Evolutionary conservation across 495 filamentous ascomycete species (phyloP).

Genomic region (Aspergillus panamensis): DNA sequence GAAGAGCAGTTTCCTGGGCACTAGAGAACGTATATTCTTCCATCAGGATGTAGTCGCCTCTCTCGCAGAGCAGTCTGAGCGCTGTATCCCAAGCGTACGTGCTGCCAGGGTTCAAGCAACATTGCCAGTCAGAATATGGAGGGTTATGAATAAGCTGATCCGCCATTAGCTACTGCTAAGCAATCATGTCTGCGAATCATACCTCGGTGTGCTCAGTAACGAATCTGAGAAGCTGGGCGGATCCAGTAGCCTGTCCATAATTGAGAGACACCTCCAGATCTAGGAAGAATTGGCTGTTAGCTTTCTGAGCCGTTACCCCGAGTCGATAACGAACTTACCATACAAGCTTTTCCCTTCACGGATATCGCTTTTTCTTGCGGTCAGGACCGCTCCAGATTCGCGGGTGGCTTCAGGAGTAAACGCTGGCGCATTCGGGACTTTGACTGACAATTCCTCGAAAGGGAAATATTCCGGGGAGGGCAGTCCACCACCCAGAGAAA

Average conservation of each 20-base stretch:
- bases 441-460: constrained; percentile 63
- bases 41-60: constrained; percentile 68
- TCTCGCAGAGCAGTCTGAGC: constrained; percentile 71
- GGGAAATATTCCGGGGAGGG: constrained; percentile 90
- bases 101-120: constrained; percentile 68
- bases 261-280: constrained; percentile 84
- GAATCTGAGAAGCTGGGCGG: constrained; percentile 82
- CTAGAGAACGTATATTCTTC: constrained; percentile 87
- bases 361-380: constrained; percentile 78
- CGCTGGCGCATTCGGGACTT: constrained; percentile 61
- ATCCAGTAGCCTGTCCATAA: constrained; percentile 82
- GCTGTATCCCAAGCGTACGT: constrained; percentile 75
- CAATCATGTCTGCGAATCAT: not conserved
- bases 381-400: constrained; percentile 51
- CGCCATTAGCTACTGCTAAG: constrained; percentile 6
- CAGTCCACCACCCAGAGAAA: constrained; percentile 89
- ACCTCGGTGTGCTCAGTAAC: constrained; percentile 90
- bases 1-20: constrained; percentile 74
- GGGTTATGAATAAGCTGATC: constrained; percentile 40
- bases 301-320: not conserved
- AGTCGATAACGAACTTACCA: constrained; percentile 31
- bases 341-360: constrained; percentile 59
- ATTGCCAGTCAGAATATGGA: constrained; percentile 78
- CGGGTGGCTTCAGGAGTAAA: constrained; percentile 66
- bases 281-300: constrained; percentile 12